Evolutionary conservation across 148 eudicot species (phyloP).

Genomic region (Tetragonia tetragonoides): DNA sequence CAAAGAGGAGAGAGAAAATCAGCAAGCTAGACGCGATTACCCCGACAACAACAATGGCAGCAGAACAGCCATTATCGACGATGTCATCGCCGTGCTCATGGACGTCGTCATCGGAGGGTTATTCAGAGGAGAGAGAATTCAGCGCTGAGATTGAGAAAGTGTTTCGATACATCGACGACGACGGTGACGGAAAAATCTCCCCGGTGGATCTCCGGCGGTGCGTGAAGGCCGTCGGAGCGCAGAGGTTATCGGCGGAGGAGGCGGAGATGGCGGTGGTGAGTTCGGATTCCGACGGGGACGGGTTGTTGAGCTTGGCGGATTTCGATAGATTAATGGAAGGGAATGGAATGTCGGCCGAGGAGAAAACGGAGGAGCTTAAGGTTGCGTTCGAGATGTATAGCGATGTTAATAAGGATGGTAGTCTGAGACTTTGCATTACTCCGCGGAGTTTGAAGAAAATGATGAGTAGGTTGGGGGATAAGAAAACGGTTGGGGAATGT

Average conservation of each 20-base stretch:
- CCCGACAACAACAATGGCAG: background rate
- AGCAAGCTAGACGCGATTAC: background rate
- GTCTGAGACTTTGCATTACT: slow-evolving; percentile 32
- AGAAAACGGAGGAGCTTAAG: slow-evolving; percentile 34
- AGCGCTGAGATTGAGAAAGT: slow-evolving; percentile 20
- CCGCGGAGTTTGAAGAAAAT: slow-evolving; percentile 47
- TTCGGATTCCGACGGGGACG: slow-evolving; percentile 47
- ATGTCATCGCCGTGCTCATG: no score
- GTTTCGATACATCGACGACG: slow-evolving; percentile 35
- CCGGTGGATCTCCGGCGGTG: slow-evolving; percentile 33
- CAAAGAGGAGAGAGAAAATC: background rate
- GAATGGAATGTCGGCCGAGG: slow-evolving; percentile 27
- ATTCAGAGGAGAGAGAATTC: background rate
- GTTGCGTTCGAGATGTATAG: slow-evolving; percentile 50
- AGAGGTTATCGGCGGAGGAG: slow-evolving; percentile 37
- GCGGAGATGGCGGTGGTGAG: slow-evolving; percentile 40
- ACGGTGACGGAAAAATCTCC: slow-evolving; percentile 41
- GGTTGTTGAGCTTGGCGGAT: slow-evolving; percentile 31
- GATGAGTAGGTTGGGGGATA: slow-evolving; percentile 43
- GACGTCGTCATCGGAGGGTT: no score
- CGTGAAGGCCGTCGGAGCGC: slow-evolving; percentile 26
- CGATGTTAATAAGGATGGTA: slow-evolving; percentile 7
- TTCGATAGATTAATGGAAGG: slow-evolving; percentile 30
- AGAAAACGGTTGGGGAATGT: slow-evolving; percentile 30
- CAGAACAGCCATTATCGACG: background rate